Conservation (phyloP, 768 basidiomycete genomes). For the Psilocybe cubensis region DNA sequence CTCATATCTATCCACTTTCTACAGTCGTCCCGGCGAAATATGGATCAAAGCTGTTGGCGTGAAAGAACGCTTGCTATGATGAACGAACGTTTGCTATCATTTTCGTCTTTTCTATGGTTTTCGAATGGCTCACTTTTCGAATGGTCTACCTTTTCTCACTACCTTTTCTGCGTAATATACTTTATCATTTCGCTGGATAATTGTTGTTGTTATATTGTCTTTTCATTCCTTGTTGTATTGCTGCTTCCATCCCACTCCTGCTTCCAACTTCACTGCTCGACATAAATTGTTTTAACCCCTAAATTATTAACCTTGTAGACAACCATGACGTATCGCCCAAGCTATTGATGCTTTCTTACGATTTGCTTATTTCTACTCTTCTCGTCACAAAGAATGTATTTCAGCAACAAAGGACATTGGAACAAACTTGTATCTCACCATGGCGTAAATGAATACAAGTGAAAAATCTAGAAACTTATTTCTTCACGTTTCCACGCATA, state of each 20-base stretch:
- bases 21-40: conserved; percentile 73
- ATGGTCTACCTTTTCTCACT: background rate
- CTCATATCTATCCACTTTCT: conserved; percentile 8
- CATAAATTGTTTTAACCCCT: background rate
- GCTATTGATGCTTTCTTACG: background rate
- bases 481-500: background rate
- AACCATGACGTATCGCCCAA: background rate
- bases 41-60: conserved; percentile 70
- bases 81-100: background rate
- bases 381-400: background rate
- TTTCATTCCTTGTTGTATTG: background rate
- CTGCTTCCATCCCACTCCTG: background rate
- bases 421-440: background rate
- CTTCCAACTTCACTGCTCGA: background rate
- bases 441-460: too few species aligned
- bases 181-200: background rate
- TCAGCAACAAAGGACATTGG: background rate
- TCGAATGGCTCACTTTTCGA: background rate
- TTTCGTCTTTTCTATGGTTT: background rate
- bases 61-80: conserved; percentile 35
- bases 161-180: background rate
- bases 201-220: background rate
- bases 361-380: background rate
- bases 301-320: conserved; percentile 1
- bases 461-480: background rate